Base-by-base conservation (phyloP, 164 flowering plant genomes). In the Vitis labrusca region DNA sequence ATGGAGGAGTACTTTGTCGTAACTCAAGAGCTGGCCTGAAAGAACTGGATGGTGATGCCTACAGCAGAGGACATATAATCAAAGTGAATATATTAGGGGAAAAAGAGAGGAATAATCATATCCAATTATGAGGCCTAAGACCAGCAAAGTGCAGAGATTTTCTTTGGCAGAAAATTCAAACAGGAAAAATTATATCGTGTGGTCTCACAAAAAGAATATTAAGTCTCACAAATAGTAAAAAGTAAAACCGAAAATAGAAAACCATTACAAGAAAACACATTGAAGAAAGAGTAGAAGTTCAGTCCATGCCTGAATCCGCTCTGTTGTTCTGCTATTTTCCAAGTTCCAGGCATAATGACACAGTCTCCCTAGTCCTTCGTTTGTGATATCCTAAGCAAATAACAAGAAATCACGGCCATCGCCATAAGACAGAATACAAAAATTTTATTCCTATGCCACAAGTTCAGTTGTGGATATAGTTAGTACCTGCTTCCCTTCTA, bases 401-500 rank as follows among this genome's bases (percentile, higher is more conserved):
- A 16, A 57, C 15, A 37, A 59, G 51, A 72, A 9, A 17, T 30
- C 55, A 61, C 50, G 37, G 56, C 48, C 56, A 17, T 61, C 37
- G 66, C 27, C 27, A 2, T 23, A 23, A 71, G 61, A 15, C 37
- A 73, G 59, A 48, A 69, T 55, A 53, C 58, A 54, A 9, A 44
- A 48, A 57, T 27, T n/a, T n/a, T 54, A 37, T 57, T 27, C 2
- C 9, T 27, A 30, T 5, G 13, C 1, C 52, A 54, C 5, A 19
- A 17, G 2, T 49, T 3, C 14, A 17, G 47, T 49, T 51, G 37
- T 30, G 60, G 19, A 64, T 27, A 64, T 10, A 49, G 15, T 1
- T 29, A 37, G 7, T 81, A 92, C 96, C 97, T 93, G 94, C 57
- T 81, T 93, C 68, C 72, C 88, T 85, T 87, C 91, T 63, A 93